phyloP scores from a whole-genome alignment of 352 stramenopile genomes.

The Blastocystis sp. region DNA sequence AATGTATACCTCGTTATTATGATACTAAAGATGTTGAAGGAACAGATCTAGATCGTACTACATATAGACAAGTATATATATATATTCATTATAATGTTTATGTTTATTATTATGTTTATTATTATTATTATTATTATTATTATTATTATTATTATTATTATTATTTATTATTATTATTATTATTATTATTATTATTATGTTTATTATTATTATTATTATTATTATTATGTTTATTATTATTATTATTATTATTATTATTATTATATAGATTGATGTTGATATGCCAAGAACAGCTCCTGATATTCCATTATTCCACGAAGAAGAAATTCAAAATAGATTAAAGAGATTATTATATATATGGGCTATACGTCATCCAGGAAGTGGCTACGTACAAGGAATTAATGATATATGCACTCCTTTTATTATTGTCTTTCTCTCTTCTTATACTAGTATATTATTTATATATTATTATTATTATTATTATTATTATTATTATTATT shows the following conservation, averaged over 20 bases:
- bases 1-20: conserved; percentile 60
- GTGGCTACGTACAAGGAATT: conserved; percentile 88
- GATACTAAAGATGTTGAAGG: conserved; percentile 77
- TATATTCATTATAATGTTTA: background rate
- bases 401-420: conserved; percentile 94
- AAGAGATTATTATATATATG: conserved; percentile 92
- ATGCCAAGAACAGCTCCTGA: conserved; percentile 83
- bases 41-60: conserved; percentile 77
- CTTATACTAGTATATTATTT: conserved; percentile 17
- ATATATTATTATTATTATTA: no score
- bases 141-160: conserved; percentile 6
- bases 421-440: conserved; percentile 80
- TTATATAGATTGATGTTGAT: conserved; percentile 83
- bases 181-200: no score
- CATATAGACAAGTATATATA: conserved; percentile 52
- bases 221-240: no score
- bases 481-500: no score
- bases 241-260: background rate
- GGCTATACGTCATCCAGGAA: conserved; percentile 87
- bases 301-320: conserved; percentile 85
- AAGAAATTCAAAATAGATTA: conserved; percentile 67
- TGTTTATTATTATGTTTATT: no score
- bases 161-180: no score
- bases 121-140: background rate
- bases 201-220: no score